Base-by-base conservation (phyloP, 164 flowering plant species). In the Sedum album region DNA sequence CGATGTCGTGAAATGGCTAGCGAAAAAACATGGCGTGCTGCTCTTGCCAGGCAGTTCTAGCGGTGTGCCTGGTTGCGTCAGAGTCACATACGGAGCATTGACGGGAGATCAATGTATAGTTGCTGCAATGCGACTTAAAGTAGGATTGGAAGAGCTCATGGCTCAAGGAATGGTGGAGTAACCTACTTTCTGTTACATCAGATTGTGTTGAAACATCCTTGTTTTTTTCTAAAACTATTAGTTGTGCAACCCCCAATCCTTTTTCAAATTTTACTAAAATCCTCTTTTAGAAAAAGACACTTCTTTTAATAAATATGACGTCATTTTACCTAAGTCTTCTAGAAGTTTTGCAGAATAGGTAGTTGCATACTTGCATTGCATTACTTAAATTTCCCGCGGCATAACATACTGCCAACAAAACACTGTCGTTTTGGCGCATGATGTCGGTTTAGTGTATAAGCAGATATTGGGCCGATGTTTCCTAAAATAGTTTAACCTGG, bases 21-120 rank as follows among this genome's bases (percentile, higher is more conserved):
- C 88, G 3, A 68, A 65, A 46, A 78, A 73, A 68, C 98, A 95
- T 35, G 78, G 85, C 46, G 83, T 92, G 68, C 94, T 84, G 2
- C 68, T 89, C 48, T 85, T 95, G 61, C 99, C 98, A 0, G 99
- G 99, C 31, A 67, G 83, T 46, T 82, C 98, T 0, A 80, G 89
- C 51, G 99, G 99, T 13, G 79, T 90, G 41, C 89, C 88, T 0
- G 98, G 99, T 3, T 78, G 79, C 72, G 65, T 95, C n/a, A 79
- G 98, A 69, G 80, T 95, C 57, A 80, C 99, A 5, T 95, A 88
- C 63, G 99, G 98, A 20, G 99, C 96, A 28, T 61, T 95, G 78
- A 66, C 60, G 15, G 93, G 88, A 78, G 79, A 72, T 13, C 90
- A 85, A 35, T 85, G 87, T 61, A 74, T 65, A 38, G 77, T 77